Evolutionary conservation across 805 yeast genomes (phyloP).

Genomic region (Nakazawaea sp.): DNA sequence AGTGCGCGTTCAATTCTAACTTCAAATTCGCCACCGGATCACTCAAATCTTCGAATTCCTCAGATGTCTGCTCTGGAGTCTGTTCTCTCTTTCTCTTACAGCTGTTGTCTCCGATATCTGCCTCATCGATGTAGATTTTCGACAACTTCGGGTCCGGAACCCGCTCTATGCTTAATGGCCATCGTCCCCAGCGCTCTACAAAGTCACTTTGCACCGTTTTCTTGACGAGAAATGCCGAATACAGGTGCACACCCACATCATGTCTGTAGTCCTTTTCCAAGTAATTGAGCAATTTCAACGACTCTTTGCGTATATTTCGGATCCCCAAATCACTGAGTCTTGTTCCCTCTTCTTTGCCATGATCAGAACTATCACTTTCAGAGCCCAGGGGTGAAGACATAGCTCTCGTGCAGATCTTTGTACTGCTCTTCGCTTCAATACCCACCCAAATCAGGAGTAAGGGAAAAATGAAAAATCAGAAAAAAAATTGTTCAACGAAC

Average conservation of each 20-base stretch:
- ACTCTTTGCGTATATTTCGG: slow-evolving; percentile 13
- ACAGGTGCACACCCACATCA: slow-evolving; percentile 62
- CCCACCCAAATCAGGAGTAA: too few relatives aligned
- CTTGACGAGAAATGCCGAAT: slow-evolving; percentile 43
- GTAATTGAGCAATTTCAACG: slow-evolving; percentile 19
- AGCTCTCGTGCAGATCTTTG: too few relatives aligned
- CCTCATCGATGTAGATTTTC: slow-evolving; percentile 14
- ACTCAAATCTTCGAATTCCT: neutral
- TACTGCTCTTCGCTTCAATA: too few relatives aligned
- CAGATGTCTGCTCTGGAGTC: neutral
- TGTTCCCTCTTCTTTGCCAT: too few relatives aligned
- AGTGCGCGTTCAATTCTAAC: slow-evolving; percentile 16
- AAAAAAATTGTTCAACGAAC: too few relatives aligned
- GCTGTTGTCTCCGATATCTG: slow-evolving; percentile 12
- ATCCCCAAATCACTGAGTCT: neutral
- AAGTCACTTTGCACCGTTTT: slow-evolving; percentile 31
- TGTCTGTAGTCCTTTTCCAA: slow-evolving; percentile 43
- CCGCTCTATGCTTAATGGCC: slow-evolving; percentile 39
- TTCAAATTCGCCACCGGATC: slow-evolving; percentile 14
- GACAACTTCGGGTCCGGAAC: slow-evolving; percentile 37
- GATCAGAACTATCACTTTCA: too few relatives aligned
- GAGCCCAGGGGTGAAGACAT: too few relatives aligned
- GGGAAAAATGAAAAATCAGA: too few relatives aligned
- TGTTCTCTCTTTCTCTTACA: neutral
- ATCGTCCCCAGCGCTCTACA: slow-evolving; percentile 38